Conservation (phyloP, 169 alveolate species). For the Plasmodium fragile region DNA sequence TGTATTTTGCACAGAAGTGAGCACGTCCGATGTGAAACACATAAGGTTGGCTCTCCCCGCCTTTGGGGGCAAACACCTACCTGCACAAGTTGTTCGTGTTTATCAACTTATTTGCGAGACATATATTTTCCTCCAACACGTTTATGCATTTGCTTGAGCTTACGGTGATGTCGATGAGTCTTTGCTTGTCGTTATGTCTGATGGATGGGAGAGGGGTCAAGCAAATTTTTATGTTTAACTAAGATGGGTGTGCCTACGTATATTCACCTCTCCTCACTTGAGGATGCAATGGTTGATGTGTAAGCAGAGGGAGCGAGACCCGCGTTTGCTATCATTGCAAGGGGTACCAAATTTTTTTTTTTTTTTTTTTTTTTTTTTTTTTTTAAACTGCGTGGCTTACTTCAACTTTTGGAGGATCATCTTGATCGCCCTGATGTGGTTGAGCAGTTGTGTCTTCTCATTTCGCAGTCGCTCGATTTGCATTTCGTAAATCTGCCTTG, state of each 20-base stretch:
- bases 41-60: neutral
- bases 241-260: neutral
- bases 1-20: neutral
- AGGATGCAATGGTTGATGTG: neutral
- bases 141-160: slow-evolving; percentile 48
- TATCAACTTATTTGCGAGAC: slow-evolving; percentile 47
- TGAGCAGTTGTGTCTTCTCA: slow-evolving; percentile 53
- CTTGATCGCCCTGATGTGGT: slow-evolving; percentile 49
- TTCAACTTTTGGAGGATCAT: slow-evolving; percentile 51
- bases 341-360: neutral
- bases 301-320: neutral
- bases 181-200: slow-evolving; percentile 53
- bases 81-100: slow-evolving; percentile 51
- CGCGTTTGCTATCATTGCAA: neutral
- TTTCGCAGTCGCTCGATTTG: slow-evolving; percentile 43
- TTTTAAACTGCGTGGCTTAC: neutral
- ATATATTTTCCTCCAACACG: slow-evolving; percentile 38
- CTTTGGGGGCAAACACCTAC: neutral
- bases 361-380: neutral
- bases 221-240: neutral
- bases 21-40: neutral
- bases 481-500: slow-evolving; percentile 44
- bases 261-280: neutral
- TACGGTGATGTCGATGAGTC: slow-evolving; percentile 38
- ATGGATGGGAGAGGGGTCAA: neutral